Percentiles rank a stretch among this genome's conserved stretches.
Evolutionary conservation across 2,329 filamentous ascomycete genomes (phyloP).

Genomic region (Colletotrichum lentis): DNA sequence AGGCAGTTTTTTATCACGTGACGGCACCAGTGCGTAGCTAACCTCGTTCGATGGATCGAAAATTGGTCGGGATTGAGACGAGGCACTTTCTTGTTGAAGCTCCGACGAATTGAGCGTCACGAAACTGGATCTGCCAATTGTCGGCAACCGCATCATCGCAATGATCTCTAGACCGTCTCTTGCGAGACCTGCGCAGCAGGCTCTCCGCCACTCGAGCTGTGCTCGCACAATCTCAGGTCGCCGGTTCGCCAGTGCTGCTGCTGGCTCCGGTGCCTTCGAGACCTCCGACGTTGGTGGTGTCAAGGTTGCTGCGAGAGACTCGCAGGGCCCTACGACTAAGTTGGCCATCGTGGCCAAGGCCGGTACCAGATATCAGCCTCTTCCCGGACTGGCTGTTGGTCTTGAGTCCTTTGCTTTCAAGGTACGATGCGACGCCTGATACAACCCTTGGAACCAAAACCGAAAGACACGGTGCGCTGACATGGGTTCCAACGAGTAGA

Average conservation of each 20-base stretch:
- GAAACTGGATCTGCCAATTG: slow-evolving; percentile 56
- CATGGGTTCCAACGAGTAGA: slow-evolving; percentile 59
- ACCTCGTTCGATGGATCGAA: slow-evolving; percentile 39
- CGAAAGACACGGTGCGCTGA: slow-evolving; percentile 25
- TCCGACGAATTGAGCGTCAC: slow-evolving; percentile 39
- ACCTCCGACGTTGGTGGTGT: slow-evolving; percentile 84
- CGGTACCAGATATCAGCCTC: slow-evolving; percentile 89
- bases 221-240: slow-evolving; percentile 61
- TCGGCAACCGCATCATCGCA: slow-evolving; percentile 64
- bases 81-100: slow-evolving; percentile 40
- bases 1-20: slow-evolving; percentile 28
- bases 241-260: slow-evolving; percentile 66
- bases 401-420: slow-evolving; percentile 98
- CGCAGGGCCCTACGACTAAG: slow-evolving; percentile 86
- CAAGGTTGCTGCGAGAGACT: slow-evolving; percentile 92
- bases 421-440: slow-evolving; percentile 59
- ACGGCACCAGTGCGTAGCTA: slow-evolving; percentile 33
- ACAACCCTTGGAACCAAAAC: neutral
- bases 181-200: slow-evolving; percentile 66
- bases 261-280: slow-evolving; percentile 82
- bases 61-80: slow-evolving; percentile 39
- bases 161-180: slow-evolving; percentile 71
- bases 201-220: slow-evolving; percentile 65
- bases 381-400: slow-evolving; percentile 87
- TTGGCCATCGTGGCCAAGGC: slow-evolving; percentile 93